Base-by-base conservation (phyloP, 2,329 filamentous ascomycete genomes). In the Fusarium sp. region DNA sequence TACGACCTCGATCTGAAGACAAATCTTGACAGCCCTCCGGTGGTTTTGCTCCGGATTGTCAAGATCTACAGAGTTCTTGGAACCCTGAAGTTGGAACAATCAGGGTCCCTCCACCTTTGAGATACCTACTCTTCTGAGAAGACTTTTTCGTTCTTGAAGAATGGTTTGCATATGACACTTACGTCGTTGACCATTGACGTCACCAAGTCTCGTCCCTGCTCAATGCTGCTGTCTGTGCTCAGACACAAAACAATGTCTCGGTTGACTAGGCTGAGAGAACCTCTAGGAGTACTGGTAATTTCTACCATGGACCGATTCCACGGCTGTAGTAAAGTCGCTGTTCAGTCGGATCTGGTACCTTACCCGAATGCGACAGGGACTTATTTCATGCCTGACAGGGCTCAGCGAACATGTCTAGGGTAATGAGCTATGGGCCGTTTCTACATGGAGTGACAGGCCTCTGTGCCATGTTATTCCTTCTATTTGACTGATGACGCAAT, bases 41-140 rank as follows among this genome's bases (percentile, higher is more conserved):
- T 60, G 59, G 18, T 46, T 74, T 74, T 74, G 69, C 72, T 75
- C 72, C 72, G 72, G 65, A 30, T n/a, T 44, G 34, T 58, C 34
- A 49, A 42, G 43, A 52, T 51, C 58, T 23, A 41, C n/a, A 28
- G 48, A 42, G 16, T 53, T 52, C 46, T 50, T 54, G 54, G 37
- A 70, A 54, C 57, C 55, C 56, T 62, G 54, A 66, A 54, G 18
- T 39, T 44, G 34, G 39, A 53, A 46, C 43, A 44, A 66, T 71
- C 65, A 71, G 64, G 68, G 61, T 69, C 60, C 64, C 57, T 49
- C 63, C 62, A 70, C 43, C 39, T 48, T 48, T 46, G n/a, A 23
- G 30, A 26, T 59, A 34, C 19, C 9, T 43, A 16, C 12, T 43
- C 16, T 39, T 13, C 7, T n/a, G 39, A 41, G 37, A 42, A 41